Base-by-base conservation (phyloP, 2,329 filamentous ascomycete genomes). In the Monilinia fructicola region DNA sequence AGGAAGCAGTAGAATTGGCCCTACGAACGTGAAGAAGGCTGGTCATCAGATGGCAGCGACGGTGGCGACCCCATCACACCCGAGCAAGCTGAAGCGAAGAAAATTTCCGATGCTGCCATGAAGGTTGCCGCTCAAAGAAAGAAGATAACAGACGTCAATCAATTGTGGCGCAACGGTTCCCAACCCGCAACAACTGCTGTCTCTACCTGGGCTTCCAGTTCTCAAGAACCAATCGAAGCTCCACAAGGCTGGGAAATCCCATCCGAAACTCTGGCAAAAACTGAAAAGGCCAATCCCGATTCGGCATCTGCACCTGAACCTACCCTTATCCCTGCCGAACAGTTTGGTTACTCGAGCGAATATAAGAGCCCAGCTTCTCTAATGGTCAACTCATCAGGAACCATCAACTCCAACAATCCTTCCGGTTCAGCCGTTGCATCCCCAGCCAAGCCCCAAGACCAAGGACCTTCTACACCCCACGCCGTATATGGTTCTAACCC, bases 41-140 rank as follows among this genome's bases (percentile, higher is more conserved):
- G 65, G 65, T 58, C 52, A 4, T 67, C 65, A 1, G 61, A 63
- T 18, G 65, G 65, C 9, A 67, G 65, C 40, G 65, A 67, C 6
- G 65, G 65, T 35, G 65, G 65, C 21, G 65, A 61, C 31, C 64
- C 48, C n/a, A 54, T 66, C 26, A 48, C 55, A 21, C 21, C 55
- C 35, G 46, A 61, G 10, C 44, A 38, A 14, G 64, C 38, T n/a
- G 28, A 50, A 1, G 55, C 55, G 11, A 66, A 61, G 26, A 61
- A 66, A 61, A 35, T 35, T 10, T 46, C 46, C 7, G 64, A 50
- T n/a, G 55, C 48, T 23, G 48, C 46, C 4, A 66, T 48, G 28
- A 61, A 66, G 23, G 35, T 14, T 12, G 48, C 46, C 0, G 44
- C 35, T 26, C 54, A 23, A 40, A 61, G 64, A 46, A 9, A 48